phyloP scores from a whole-genome alignment of 345 rosid species.

The Citrus hindsii region DNA sequence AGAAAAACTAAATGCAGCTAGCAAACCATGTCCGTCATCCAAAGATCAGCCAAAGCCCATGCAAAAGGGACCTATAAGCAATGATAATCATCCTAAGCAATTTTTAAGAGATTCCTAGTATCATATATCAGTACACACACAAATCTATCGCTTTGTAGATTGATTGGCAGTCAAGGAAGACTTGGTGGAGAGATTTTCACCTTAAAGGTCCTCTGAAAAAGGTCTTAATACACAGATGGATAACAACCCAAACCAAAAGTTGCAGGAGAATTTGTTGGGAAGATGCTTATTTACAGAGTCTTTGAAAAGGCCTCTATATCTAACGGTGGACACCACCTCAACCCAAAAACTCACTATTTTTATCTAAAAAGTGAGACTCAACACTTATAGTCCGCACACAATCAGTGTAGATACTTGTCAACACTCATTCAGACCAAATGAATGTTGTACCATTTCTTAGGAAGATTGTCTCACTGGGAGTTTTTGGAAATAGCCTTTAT shows the following conservation, averaged over 20 bases:
- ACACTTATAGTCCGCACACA: neutral
- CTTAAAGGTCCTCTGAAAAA: neutral
- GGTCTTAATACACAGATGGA: neutral
- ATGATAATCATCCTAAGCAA: neutral
- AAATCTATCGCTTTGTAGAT: neutral
- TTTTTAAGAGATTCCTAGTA: neutral
- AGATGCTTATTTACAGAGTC: neutral
- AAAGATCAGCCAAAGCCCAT: neutral
- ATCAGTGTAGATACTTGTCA: neutral
- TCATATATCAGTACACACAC: neutral
- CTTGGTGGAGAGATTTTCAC: slow-evolving; percentile 1
- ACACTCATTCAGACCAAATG: neutral
- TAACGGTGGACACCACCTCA: neutral
- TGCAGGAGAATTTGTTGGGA: neutral
- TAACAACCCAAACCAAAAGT: neutral
- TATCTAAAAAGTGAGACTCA: neutral
- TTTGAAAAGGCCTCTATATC: neutral
- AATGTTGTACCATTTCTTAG: neutral
- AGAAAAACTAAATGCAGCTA: neutral
- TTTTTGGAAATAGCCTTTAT: neutral
- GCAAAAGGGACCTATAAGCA: neutral
- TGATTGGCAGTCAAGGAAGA: neutral
- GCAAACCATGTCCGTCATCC: neutral
- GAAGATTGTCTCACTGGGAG: neutral
- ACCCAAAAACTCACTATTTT: neutral